Base-by-base conservation (phyloP, 2,329 filamentous ascomycete genomes). In the Trichoderma sp. region DNA sequence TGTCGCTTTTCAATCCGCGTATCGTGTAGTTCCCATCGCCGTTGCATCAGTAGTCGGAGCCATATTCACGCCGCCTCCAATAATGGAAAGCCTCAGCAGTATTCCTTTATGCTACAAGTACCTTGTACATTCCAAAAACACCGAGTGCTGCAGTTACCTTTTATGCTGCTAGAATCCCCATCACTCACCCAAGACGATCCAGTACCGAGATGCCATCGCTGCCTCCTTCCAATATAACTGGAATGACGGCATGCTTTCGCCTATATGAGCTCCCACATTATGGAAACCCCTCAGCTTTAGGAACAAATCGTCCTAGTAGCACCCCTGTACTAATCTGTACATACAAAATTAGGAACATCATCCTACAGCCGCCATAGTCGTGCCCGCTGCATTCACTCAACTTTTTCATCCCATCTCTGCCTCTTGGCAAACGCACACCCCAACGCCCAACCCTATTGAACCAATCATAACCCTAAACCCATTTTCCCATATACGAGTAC, bases 151-250 rank as follows among this genome's bases (percentile, higher is more conserved):
- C 9, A 50, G 45, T 50, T 21, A 18, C 4, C 4, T 6, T 21
- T 6, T 21, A 50, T n/a, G n/a, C n/a, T 53, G 9, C 1, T 12
- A 4, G 4, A 21, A 12, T 53, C 21, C 2, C n/a, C 3, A 6
- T 12, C n/a, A 0, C 3, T 11, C 9, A 1, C 9, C n/a, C 3
- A 6, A 21, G 45, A 24, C 9, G 11, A 6, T 5, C 11, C 1
- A 7, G 11, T 5, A 24, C 24, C 50, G 11, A 11, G n/a, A 56
- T 24, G 11, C 50, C n/a, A 12, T 53, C 9, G 12, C 50, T 53
- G 50, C 50, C n/a, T 53, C 50, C 4, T 6, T 24, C 11, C 11
- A 53, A 24, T 6, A 24, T 27, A 27, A 27, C 27, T 27, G 27
- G 27, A 27, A 27, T 27, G 27, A 27, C 27, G 27, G 27, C 27